phyloP scores from a whole-genome alignment of 176 grass and related monocot species.

The Poa pratensis region DNA sequence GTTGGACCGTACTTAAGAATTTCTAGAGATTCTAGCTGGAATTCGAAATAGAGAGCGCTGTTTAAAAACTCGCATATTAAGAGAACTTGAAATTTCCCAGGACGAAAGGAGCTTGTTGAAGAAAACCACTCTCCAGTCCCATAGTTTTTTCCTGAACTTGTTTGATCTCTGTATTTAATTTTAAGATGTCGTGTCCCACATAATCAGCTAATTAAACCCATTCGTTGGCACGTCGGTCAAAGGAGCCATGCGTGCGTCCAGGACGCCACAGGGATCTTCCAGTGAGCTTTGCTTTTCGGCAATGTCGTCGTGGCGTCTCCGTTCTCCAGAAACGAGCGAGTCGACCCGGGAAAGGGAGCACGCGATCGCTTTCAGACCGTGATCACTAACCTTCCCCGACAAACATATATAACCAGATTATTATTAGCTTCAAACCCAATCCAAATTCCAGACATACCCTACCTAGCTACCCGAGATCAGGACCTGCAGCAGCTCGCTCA shows the following conservation, averaged over 20 bases:
- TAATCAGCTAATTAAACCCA: neutral
- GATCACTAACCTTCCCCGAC: conserved; percentile 17
- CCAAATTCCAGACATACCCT: neutral
- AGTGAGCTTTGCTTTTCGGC: neutral
- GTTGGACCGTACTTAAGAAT: too few relatives aligned
- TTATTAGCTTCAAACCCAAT: neutral
- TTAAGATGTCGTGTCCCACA: neutral
- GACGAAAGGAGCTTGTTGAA: neutral
- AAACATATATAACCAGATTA: neutral
- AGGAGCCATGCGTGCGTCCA: neutral
- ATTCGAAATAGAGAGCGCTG: too few relatives aligned
- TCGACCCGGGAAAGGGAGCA: neutral
- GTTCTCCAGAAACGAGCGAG: neutral
- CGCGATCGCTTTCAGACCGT: conserved; percentile 1
- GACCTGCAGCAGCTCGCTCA: neutral
- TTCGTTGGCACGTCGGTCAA: conserved; percentile 1
- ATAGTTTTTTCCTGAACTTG: too few relatives aligned
- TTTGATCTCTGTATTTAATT: neutral
- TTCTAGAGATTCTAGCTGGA: too few relatives aligned
- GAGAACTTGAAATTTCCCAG: too few relatives aligned
- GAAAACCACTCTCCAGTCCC: neutral
- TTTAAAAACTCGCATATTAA: too few relatives aligned
- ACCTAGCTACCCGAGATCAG: neutral
- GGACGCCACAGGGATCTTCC: too few relatives aligned
- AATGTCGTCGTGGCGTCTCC: neutral